Percentiles rank a stretch among this genome's conserved stretches.
Conservation (phyloP, 139 green algal genomes). For the Penium margaritaceum region DNA sequence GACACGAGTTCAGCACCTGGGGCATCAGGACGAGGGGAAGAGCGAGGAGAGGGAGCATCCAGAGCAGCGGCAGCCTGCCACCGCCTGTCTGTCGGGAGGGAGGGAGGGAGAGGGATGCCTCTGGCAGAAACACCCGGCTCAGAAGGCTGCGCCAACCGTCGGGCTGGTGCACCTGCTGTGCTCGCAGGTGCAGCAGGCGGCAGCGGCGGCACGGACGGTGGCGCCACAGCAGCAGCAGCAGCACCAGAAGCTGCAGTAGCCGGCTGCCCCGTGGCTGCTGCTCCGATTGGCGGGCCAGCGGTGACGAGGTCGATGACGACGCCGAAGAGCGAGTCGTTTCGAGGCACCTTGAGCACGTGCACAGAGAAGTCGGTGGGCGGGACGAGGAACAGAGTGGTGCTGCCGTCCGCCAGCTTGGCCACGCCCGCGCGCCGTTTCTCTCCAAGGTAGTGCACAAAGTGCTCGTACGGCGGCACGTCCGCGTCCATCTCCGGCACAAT, state of each 20-base stretch:
- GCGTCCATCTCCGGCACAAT: slow-evolving; percentile 21
- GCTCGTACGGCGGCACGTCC: slow-evolving; percentile 39
- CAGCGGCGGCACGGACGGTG: no score
- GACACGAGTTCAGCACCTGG: no score
- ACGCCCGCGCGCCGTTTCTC: slow-evolving; percentile 42
- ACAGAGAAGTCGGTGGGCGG: slow-evolving; percentile 37
- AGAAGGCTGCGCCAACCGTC: no score
- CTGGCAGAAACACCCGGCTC: no score
- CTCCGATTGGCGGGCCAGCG: neutral
- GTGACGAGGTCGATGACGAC: slow-evolving; percentile 2
- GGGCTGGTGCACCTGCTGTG: no score
- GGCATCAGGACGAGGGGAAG: no score
- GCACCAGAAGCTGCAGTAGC: neutral
- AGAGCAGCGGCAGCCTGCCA: no score
- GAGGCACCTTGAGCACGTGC: slow-evolving; percentile 36
- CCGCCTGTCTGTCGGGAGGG: no score
- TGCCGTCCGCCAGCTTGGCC: slow-evolving; percentile 19
- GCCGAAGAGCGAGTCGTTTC: slow-evolving; percentile 35
- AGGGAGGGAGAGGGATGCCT: no score
- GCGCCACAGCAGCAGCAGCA: neutral
- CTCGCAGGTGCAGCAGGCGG: no score
- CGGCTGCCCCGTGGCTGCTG: no score
- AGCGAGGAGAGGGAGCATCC: no score
- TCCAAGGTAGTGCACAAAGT: slow-evolving; percentile 47
- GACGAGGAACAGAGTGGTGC: slow-evolving; percentile 38